These are phyloP conservation scores for Carallia brachiata DNA, from an alignment of 345 rosid species.

Conservation along the genomic window DNA sequence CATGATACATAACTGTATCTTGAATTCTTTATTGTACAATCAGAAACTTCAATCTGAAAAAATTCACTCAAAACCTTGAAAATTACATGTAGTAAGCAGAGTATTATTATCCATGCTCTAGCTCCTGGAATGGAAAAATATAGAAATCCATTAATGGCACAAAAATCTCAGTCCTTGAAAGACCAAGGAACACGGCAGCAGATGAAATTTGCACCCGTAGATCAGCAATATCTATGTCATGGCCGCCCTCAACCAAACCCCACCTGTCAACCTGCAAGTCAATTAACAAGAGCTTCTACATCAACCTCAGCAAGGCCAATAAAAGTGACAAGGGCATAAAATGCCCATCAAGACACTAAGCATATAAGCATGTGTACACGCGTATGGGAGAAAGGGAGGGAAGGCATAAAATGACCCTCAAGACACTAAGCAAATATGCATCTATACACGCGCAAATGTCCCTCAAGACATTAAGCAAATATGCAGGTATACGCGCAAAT, in stretches of 20 bases:
- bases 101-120: background rate
- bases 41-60: background rate
- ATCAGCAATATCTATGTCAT: slow-evolving; percentile 91
- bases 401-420: no score
- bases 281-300: slow-evolving; percentile 1
- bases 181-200: slow-evolving; percentile 80
- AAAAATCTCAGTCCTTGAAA: slow-evolving; percentile 41
- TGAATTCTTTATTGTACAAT: background rate
- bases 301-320: slow-evolving; percentile 7
- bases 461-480: no score
- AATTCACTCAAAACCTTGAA: background rate
- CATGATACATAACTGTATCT: no score
- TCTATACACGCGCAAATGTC: no score
- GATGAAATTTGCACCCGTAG: slow-evolving; percentile 85
- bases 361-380: background rate
- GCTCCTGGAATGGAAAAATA: background rate
- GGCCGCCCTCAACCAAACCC: slow-evolving; percentile 99
- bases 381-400: background rate
- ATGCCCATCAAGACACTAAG: background rate
- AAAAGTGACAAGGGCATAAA: background rate
- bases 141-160: background rate
- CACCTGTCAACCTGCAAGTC: slow-evolving; percentile 71
- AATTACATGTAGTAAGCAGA: background rate
- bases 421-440: no score
- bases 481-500: no score